phyloP scores from a whole-genome alignment of 345 rosid genomes.

The Litchi chinensis region DNA sequence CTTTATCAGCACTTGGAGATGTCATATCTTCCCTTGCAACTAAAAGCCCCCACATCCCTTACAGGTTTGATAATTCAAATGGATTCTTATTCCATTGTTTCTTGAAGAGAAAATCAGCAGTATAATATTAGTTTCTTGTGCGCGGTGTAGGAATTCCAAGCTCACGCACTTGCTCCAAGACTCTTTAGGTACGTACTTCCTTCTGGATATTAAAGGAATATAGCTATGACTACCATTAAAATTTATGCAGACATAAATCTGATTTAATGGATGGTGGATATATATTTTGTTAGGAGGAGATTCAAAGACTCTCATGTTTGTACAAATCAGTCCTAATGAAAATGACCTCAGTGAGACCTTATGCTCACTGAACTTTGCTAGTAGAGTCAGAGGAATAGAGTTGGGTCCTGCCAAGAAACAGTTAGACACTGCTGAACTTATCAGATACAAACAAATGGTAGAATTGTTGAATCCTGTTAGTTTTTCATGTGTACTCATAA shows the following conservation, averaged over 20 bases:
- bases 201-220: neutral
- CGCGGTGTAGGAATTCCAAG: constrained; percentile 85
- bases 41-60: constrained; percentile 90
- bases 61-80: constrained; percentile 51
- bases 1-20: constrained; percentile 96
- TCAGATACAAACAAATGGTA: constrained; percentile 90
- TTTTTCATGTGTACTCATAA: neutral
- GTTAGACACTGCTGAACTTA: constrained; percentile 69
- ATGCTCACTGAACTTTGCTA: constrained; percentile 94
- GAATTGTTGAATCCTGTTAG: neutral
- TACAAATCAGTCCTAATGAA: constrained; percentile 93
- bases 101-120: constrained; percentile 6
- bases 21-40: constrained; percentile 95
- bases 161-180: constrained; percentile 98
- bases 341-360: constrained; percentile 80
- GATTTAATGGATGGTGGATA: constrained; percentile 20
- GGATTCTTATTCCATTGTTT: neutral
- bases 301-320: constrained; percentile 94
- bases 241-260: neutral
- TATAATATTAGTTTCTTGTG: neutral
- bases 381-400: constrained; percentile 96
- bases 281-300: constrained; percentile 73
- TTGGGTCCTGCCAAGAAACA: constrained; percentile 90
- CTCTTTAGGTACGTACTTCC: constrained; percentile 77
- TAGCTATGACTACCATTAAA: neutral